Evolutionary conservation across 2,329 filamentous ascomycete genomes (phyloP), one percentile per base, ranked within the genome.

Genomic region (Trichoderma citrinoviride): DNA sequence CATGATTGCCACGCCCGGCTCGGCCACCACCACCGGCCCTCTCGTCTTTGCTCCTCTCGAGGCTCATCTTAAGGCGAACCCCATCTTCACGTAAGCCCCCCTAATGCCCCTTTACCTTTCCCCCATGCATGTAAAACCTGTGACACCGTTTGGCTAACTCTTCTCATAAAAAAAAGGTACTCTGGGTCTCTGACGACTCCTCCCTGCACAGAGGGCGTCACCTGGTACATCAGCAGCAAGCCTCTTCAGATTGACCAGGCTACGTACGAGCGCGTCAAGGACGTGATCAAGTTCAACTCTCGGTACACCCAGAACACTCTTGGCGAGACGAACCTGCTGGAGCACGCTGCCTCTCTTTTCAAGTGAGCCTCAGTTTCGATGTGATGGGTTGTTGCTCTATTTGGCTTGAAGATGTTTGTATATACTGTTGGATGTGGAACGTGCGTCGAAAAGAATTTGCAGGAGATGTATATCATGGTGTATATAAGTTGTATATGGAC

Each of bases 121-220:
- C n/a, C n/a, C n/a, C n/a, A n/a, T n/a, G n/a, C n/a, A n/a, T n/a
- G n/a, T n/a, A n/a, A n/a, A n/a, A n/a, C n/a, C n/a, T n/a, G n/a
- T n/a, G n/a, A n/a, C n/a, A n/a, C n/a, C n/a, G n/a, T 15, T 49
- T 33, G 3, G n/a, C 29, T 52, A 12, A 55, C 7, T 4, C 3
- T 27, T 5, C 19, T 53, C n/a, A n/a, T n/a, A n/a, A n/a, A n/a
- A n/a, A n/a, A 5, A n/a, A 66, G 56, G 5, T 89, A 88, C 77
- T 73, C 74, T 14, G 86, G 86, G 21, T 87, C 84, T 19, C 77
- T 89, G 53, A 89, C 86, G 46, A 88, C 85, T 0, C 86, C 87
- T 21, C 86, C 86, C 4, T 88, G 86, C 75, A 78, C 78, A 17
- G 85, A 88, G 73, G 81, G 81, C 27, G 76, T 88, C 23, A 77